Evolutionary conservation across 768 basidiomycete species (phyloP).

Genomic region (Boletus edulis): DNA sequence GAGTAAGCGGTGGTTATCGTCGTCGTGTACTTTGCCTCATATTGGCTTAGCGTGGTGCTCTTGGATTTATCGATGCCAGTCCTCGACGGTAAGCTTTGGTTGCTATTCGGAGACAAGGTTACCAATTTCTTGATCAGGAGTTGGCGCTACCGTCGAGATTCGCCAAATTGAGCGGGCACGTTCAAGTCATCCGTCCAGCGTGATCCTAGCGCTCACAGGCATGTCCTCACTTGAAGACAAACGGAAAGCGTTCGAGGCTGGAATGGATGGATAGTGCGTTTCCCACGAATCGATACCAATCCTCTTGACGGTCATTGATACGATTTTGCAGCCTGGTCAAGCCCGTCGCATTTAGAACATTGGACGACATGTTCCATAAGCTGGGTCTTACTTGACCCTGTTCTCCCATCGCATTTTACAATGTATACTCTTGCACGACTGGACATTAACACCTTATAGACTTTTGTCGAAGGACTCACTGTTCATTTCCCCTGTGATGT

Average conservation of each 20-base stretch:
- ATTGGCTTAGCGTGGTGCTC: constrained; percentile 65
- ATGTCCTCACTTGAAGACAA: constrained; percentile 95
- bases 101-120: background rate
- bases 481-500: background rate
- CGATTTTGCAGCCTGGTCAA: constrained; percentile 70
- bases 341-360: constrained; percentile 90
- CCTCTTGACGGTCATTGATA: background rate
- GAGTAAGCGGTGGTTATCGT: constrained; percentile 55
- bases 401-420: constrained; percentile 9
- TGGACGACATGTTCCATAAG: constrained; percentile 81
- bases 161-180: constrained; percentile 63
- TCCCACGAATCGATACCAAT: constrained; percentile 14
- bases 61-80: constrained; percentile 92
- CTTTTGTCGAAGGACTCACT: background rate
- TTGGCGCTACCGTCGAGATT: constrained; percentile 82
- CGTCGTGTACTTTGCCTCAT: background rate
- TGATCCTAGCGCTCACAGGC: constrained; percentile 88
- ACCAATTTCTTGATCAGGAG: constrained; percentile 42
- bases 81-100: constrained; percentile 66
- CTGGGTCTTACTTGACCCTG: constrained; percentile 49
- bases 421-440: constrained; percentile 9
- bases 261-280: constrained; percentile 91
- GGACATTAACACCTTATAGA: constrained; percentile 12
- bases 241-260: constrained; percentile 84
- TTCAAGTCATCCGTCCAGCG: constrained; percentile 33